Base-by-base conservation (phyloP, 2,329 filamentous ascomycete genomes). In the Tolypocladium nubicola region DNA sequence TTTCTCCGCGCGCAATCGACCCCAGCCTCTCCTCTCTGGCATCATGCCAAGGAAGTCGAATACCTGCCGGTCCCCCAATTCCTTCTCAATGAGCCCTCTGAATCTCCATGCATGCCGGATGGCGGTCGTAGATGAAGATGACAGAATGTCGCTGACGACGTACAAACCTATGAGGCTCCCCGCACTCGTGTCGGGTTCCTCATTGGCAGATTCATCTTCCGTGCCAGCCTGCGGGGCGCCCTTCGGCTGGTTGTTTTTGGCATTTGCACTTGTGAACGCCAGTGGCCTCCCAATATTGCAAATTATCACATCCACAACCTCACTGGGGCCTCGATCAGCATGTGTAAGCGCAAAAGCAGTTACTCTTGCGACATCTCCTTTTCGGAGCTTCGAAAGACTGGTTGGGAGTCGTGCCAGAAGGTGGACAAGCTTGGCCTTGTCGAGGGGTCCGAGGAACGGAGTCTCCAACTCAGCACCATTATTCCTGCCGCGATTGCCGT, bases 311-410 rank as follows among this genome's bases (percentile, higher is more conserved):
- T 93, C 83, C n/a, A 96, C 91, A 40, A 97, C 87, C 73, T 97
- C 94, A 61, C 95, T 89, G 14, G 90, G 88, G 19, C 92, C 94
- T 23, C 85, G 81, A 43, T 87, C 89, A 1, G 91, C 89, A 68
- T 97, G 90, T 2, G 86, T 87, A 57, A 97, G 90, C 14, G 92
- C 92, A 71, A 97, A 97, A 3, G 87, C 82, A 1, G 92, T 93
- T 2, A 97, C 79, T 6, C 91, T 82, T 1, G 90, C 92, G 52
- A 97, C 83, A 66, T 97, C 90, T 3, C 90, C 91, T 66, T 90
- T 90, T 35, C 89, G 82, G 33, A 97, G 77, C 62, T 82, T 87
- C 2, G 85, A 82, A 43, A 90, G 83, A 4, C 83, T 85, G 3
- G 85, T 88, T 0, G 94, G 94, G 33, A 97, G 76, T 19, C 91